These are phyloP conservation scores for Moniliophthora roreri DNA, from an alignment of 1,284 basidiomycete species.

Conservation along the genomic window DNA sequence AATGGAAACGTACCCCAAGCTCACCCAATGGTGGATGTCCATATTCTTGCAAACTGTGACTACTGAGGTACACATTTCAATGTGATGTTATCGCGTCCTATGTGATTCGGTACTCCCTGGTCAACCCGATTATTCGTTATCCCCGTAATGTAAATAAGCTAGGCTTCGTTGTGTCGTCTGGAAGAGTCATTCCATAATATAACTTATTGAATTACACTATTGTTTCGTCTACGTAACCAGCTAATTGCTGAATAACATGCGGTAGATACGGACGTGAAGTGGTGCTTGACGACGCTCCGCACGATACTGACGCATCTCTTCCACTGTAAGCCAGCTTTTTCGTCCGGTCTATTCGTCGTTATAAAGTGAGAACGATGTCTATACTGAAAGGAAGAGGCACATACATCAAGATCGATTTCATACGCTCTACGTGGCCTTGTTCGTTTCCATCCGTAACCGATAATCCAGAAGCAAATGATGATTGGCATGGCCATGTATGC, in stretches of 20 bases:
- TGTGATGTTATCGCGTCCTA: too few relatives aligned
- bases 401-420: slow-evolving; percentile 39
- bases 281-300: slow-evolving; percentile 35
- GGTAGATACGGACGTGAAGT: slow-evolving; percentile 31
- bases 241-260: slow-evolving; percentile 18
- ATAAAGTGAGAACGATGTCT: background rate
- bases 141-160: too few relatives aligned
- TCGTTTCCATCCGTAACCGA: slow-evolving; percentile 39
- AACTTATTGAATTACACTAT: too few relatives aligned
- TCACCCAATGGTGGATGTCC: too few relatives aligned
- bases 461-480: slow-evolving; percentile 35
- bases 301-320: slow-evolving; percentile 40
- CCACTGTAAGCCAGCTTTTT: slow-evolving; percentile 41
- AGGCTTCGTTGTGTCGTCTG: too few relatives aligned
- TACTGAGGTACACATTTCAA: too few relatives aligned
- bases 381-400: slow-evolving; percentile 9
- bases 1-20: too few relatives aligned
- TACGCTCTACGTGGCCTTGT: slow-evolving; percentile 30
- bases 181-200: too few relatives aligned
- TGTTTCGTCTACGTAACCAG: too few relatives aligned
- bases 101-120: too few relatives aligned
- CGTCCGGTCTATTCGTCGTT: slow-evolving; percentile 31
- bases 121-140: too few relatives aligned
- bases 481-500: slow-evolving; percentile 38
- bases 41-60: too few relatives aligned